These are phyloP conservation scores for Cladophialophora chaetospira DNA, from an alignment of 2,329 filamentous ascomycete species.

Conservation along the genomic window DNA sequence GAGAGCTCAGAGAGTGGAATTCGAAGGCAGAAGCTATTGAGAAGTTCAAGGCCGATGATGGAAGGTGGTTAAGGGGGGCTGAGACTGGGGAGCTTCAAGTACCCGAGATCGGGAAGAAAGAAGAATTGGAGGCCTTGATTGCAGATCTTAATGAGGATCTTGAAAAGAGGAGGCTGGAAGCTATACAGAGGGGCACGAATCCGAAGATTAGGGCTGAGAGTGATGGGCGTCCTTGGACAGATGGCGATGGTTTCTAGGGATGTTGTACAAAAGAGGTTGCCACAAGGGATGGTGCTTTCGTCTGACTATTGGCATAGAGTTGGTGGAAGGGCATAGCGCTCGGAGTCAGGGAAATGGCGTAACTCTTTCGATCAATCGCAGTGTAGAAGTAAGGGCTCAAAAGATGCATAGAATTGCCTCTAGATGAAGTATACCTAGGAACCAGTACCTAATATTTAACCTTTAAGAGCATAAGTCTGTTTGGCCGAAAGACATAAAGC, in stretches of 20 bases:
- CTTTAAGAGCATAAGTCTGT: too few species aligned
- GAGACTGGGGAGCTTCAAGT: conserved; percentile 28
- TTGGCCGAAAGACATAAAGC: too few species aligned
- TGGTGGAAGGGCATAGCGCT: not conserved
- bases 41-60: conserved; percentile 33
- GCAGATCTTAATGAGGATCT: conserved; percentile 47
- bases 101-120: conserved; percentile 40
- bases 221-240: conserved; percentile 56
- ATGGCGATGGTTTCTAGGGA: conserved; percentile 57
- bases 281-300: not conserved
- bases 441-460: too few species aligned
- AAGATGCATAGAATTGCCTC: too few species aligned
- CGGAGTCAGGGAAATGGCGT: not conserved
- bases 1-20: conserved; percentile 46
- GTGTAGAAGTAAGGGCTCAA: too few species aligned
- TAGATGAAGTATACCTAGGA: not conserved
- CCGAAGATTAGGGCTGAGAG: conserved; percentile 55
- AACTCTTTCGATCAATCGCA: too few species aligned
- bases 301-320: not conserved
- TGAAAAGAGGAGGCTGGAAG: conserved; percentile 45
- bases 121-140: conserved; percentile 49
- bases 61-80: conserved; percentile 18
- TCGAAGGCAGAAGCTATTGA: conserved; percentile 41
- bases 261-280: not conserved
- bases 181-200: conserved; percentile 54